Base-by-base conservation (phyloP, 257 asterid genomes). In the Nicotiana paniculata region DNA sequence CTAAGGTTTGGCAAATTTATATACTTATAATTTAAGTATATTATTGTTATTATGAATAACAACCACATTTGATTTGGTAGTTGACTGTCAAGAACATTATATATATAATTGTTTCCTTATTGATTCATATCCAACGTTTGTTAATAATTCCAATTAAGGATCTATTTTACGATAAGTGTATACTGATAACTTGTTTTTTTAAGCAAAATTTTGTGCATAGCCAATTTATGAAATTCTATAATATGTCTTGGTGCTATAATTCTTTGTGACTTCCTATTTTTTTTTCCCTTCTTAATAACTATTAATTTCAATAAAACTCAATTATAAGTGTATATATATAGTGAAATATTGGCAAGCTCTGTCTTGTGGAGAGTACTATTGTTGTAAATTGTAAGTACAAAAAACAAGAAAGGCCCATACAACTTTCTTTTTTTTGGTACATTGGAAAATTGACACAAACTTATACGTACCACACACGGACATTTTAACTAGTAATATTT, bases 1-100 rank as follows among this genome's bases (percentile, higher is more conserved):
- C 28, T 89, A 69, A 86, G 39, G n/a, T 21, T 18, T 24, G 79
- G 79, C 1, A 48, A 70, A 43, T 70, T 70, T 70, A 64, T 64
- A 70, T 43, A 2, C 1, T 68, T 16, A 32, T 66, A 16, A 68
- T 68, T 61, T 24, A 74, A 74, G 15, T 18, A 9, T 48, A 48
- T 74, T 48, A 26, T 64, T 6, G 13, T 2, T 21, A 21, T 61
- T 43, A 61, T 61, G 3, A 61, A 66, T 16, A 32, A 66, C 43
- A 66, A 16, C 74, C 74, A 66, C 70, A 64, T 64, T 64, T 64
- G n/a, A 28, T 66, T 15, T 32, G 24, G 43, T 35, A 48, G 24
- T 66, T 66, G 48, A 66, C n/a, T 11, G 1, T 30, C 46, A 65
- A 32, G 6, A 66, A 66, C 74, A 32, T 64, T 66, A 30, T 32